Percentiles rank a stretch among this genome's conserved stretches.
phyloP scores from a whole-genome alignment of 1,139 yeast species.

The Scheffersomyces lignicola region DNA sequence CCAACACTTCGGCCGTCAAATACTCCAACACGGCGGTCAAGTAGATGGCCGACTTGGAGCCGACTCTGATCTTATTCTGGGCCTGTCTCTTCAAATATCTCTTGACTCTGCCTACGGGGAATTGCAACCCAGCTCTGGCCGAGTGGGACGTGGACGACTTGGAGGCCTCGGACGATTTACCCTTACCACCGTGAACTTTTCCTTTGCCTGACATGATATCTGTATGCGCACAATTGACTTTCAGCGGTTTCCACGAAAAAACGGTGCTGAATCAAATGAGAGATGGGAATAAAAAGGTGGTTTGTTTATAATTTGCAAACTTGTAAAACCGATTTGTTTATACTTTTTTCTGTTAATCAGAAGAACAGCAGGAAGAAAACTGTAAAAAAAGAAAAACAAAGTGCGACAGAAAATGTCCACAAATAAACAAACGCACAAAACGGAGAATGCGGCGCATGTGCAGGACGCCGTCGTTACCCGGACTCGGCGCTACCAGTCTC shows the following conservation, averaged over 20 bases:
- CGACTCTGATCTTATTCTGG: constrained; percentile 92
- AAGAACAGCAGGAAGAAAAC: no score
- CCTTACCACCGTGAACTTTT: constrained; percentile 96
- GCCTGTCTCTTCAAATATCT: constrained; percentile 91
- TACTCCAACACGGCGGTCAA: constrained; percentile 96
- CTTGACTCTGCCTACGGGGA: constrained; percentile 98
- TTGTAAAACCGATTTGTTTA: constrained; percentile 3
- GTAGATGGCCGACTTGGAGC: constrained; percentile 96
- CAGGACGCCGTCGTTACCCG: constrained; percentile 11
- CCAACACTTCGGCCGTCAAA: constrained; percentile 96
- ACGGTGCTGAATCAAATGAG: background rate
- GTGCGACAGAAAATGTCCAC: constrained; percentile 6
- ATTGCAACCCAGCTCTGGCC: constrained; percentile 95
- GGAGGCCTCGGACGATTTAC: constrained; percentile 75
- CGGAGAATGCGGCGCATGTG: constrained; percentile 1
- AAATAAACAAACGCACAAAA: constrained; percentile 8
- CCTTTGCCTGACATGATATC: constrained; percentile 73
- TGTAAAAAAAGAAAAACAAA: constrained; percentile 9
- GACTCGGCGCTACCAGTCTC: constrained; percentile 6
- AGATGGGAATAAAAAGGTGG: background rate
- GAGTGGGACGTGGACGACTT: constrained; percentile 82
- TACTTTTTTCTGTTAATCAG: no score
- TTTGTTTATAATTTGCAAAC: background rate
- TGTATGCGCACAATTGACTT: constrained; percentile 2
- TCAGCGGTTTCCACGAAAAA: background rate